A percentile compares a stretch with the other conserved stretches of the same genome.
These are phyloP conservation scores for Cladorrhinum sp. DNA, from an alignment of 2,329 filamentous ascomycete species.

Conservation along the genomic window DNA sequence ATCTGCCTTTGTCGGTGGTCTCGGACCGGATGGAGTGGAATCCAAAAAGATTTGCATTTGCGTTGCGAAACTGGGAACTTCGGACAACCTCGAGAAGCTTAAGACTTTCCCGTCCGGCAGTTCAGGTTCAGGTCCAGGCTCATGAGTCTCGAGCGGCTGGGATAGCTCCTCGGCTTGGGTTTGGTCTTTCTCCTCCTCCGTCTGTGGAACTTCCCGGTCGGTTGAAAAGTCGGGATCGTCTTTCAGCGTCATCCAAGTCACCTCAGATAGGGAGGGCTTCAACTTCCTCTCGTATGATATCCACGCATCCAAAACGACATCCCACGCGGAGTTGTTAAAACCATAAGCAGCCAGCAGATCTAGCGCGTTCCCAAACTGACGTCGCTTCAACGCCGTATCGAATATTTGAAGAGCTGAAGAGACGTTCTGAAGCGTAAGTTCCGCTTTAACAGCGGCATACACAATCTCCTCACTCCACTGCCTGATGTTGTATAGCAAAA, in stretches of 20 bases:
- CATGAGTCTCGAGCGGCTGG: background rate
- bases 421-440: conserved; percentile 40
- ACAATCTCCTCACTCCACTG: conserved; percentile 43
- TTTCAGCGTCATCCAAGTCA: background rate
- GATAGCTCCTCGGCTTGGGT: background rate
- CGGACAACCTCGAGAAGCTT: background rate
- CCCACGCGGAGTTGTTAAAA: conserved; percentile 39
- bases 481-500: conserved; percentile 36
- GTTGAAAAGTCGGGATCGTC: background rate
- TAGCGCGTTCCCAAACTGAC: conserved; percentile 38
- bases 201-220: background rate
- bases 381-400: conserved; percentile 35
- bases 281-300: conserved; percentile 28
- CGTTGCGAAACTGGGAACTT: background rate
- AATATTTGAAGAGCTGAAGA: conserved; percentile 41
- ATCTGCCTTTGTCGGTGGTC: background rate
- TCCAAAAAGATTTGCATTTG: background rate
- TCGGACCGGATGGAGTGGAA: background rate
- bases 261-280: background rate
- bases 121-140: background rate
- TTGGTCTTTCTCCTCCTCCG: background rate
- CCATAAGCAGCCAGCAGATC: conserved; percentile 43
- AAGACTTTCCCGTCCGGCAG: background rate
- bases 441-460: conserved; percentile 40
- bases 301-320: conserved; percentile 38